These are phyloP conservation scores for Penicillium sp. DNA, from an alignment of 2,329 filamentous ascomycete species.

Conservation along the genomic window DNA sequence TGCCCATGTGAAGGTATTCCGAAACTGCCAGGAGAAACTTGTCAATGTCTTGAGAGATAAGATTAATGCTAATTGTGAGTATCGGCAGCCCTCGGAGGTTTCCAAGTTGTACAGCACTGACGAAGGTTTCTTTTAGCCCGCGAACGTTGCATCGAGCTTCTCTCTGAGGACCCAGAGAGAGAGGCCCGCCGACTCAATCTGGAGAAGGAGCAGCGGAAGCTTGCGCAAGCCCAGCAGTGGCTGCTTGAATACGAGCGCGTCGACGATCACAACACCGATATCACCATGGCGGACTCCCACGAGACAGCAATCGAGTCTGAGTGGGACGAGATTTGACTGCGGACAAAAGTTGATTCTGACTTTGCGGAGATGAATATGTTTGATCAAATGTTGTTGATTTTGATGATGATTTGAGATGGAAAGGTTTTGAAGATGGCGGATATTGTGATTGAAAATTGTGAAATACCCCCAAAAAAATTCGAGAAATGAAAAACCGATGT, in stretches of 20 bases:
- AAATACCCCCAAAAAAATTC: too few relatives aligned
- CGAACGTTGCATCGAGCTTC: constrained; percentile 40
- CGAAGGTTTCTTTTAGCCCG: constrained; percentile 27
- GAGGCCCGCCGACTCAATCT: constrained; percentile 36
- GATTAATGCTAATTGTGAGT: constrained; percentile 37
- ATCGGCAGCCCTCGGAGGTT: background rate
- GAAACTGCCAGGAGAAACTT: constrained; percentile 39
- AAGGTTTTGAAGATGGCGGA: too few relatives aligned
- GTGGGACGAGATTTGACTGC: background rate
- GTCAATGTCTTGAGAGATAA: constrained; percentile 33
- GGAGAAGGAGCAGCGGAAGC: constrained; percentile 37
- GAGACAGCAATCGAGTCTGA: background rate
- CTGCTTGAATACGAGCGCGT: constrained; percentile 15
- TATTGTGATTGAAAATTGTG: too few relatives aligned
- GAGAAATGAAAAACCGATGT: too few relatives aligned
- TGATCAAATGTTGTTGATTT: too few relatives aligned
- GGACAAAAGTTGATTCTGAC: too few relatives aligned
- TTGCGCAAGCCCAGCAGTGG: constrained; percentile 40
- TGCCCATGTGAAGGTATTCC: constrained; percentile 41
- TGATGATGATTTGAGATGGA: too few relatives aligned
- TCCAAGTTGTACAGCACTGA: background rate
- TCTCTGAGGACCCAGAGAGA: constrained; percentile 43
- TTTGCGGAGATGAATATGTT: too few relatives aligned
- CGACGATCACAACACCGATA: background rate
- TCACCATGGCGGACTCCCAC: background rate